These are phyloP conservation scores for Cordyceps militaris DNA, from an alignment of 2,329 filamentous ascomycete species.

Conservation along the genomic window DNA sequence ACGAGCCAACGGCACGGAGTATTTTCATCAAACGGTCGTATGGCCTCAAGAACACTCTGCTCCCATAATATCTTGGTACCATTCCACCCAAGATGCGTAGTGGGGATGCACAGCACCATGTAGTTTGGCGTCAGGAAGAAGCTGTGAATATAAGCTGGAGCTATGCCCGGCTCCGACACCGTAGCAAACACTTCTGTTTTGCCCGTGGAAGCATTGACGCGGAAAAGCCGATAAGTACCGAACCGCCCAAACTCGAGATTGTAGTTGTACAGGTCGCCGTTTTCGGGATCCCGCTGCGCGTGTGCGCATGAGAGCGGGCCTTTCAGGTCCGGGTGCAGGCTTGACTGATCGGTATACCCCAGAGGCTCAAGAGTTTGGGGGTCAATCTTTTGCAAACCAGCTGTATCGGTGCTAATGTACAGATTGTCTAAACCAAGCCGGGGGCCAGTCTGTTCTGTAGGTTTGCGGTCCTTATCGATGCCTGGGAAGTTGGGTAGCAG, in stretches of 20 bases:
- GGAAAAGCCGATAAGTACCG: conserved; percentile 63
- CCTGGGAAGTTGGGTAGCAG: conserved; percentile 60
- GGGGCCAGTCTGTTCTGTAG: conserved; percentile 25
- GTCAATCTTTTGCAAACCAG: conserved; percentile 54
- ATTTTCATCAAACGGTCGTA: conserved; percentile 53
- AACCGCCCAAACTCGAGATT: conserved; percentile 59
- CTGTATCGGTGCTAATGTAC: conserved; percentile 51
- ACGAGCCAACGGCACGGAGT: conserved; percentile 64
- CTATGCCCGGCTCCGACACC: conserved; percentile 42
- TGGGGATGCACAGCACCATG: conserved; percentile 67
- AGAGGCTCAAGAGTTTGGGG: conserved; percentile 66
- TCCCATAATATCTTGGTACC: conserved; percentile 58
- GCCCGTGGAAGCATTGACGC: conserved; percentile 53
- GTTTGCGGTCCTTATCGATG: conserved; percentile 24
- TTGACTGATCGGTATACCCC: conserved; percentile 50
- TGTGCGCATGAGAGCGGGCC: conserved; percentile 66
- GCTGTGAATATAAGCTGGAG: conserved; percentile 73
- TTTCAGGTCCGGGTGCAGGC: conserved; percentile 59
- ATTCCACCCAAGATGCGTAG: conserved; percentile 48
- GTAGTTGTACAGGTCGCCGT: conserved; percentile 74
- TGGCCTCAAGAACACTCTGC: conserved; percentile 60
- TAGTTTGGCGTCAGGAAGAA: conserved; percentile 66
- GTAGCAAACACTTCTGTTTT: conserved; percentile 65
- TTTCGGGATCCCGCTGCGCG: conserved; percentile 61
- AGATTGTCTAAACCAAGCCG: conserved; percentile 38